Evolutionary conservation across 179 eudicot genomes (phyloP).

Genomic region (Silene vulgaris): DNA sequence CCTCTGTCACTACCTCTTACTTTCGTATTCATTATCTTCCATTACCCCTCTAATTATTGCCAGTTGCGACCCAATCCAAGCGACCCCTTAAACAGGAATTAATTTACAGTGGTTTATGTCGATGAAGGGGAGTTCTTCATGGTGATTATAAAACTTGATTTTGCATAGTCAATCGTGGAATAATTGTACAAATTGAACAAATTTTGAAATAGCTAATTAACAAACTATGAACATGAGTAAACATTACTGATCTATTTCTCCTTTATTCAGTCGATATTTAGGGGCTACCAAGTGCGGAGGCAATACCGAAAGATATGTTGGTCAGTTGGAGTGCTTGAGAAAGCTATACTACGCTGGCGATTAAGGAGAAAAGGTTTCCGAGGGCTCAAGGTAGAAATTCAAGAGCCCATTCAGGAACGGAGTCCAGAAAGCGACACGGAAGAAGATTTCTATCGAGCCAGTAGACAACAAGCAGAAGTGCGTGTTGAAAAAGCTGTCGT

Average conservation of each 20-base stretch:
- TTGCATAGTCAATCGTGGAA: background rate
- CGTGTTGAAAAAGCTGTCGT: slow-evolving; percentile 85
- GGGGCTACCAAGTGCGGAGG: slow-evolving; percentile 70
- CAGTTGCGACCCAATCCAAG: background rate
- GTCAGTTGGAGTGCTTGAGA: slow-evolving; percentile 93
- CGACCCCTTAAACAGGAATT: background rate
- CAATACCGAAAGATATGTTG: slow-evolving; percentile 65
- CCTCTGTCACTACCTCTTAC: background rate
- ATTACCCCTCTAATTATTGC: background rate
- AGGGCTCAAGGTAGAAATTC: slow-evolving; percentile 48
- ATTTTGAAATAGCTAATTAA: background rate
- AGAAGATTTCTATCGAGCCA: slow-evolving; percentile 79
- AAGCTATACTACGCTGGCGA: slow-evolving; percentile 84
- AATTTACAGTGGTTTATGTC: background rate
- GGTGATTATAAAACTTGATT: background rate
- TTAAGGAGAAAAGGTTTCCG: slow-evolving; percentile 71
- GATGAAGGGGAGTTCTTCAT: background rate
- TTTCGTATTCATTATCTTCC: background rate
- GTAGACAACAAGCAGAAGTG: slow-evolving; percentile 85
- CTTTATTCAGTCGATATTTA: slow-evolving; percentile 51
- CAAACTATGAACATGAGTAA: background rate
- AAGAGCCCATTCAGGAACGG: slow-evolving; percentile 33
- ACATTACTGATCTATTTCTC: background rate
- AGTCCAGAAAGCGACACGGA: slow-evolving; percentile 49
- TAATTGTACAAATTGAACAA: background rate